Conservation (phyloP, 1,284 basidiomycete genomes). For the Cryptococcus jaspeensis region DNA sequence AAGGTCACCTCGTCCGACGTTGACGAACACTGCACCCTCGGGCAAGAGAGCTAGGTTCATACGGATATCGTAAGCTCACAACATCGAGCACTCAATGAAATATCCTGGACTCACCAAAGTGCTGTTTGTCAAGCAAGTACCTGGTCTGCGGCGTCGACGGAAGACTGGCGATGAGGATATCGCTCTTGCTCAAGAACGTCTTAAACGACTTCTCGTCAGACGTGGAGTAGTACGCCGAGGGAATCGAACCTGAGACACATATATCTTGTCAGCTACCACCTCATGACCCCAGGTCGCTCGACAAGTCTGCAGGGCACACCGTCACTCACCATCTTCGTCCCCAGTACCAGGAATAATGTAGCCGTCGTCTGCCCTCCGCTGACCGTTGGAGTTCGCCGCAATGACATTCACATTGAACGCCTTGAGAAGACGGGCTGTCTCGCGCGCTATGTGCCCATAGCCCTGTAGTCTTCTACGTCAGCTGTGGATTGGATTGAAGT, state of each 20-base stretch:
- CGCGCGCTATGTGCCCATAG: slow-evolving; percentile 44
- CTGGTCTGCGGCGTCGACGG: slow-evolving; percentile 43
- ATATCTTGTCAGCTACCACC: too few relatives aligned
- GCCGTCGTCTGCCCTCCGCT: slow-evolving; percentile 38
- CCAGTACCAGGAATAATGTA: slow-evolving; percentile 49
- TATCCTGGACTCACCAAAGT: slow-evolving; percentile 28
- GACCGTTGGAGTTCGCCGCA: slow-evolving; percentile 48
- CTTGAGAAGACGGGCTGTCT: slow-evolving; percentile 45
- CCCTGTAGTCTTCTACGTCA: slow-evolving; percentile 13
- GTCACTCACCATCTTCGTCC: slow-evolving; percentile 38
- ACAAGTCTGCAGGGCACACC: too few relatives aligned
- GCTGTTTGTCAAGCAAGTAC: slow-evolving; percentile 33
- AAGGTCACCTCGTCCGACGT: slow-evolving; percentile 50
- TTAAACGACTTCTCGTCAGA: slow-evolving; percentile 36
- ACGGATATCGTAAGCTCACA: background rate
- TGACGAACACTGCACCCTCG: slow-evolving; percentile 45
- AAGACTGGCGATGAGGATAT: slow-evolving; percentile 46
- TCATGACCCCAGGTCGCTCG: too few relatives aligned
- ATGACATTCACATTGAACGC: slow-evolving; percentile 44
- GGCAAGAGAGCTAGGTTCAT: slow-evolving; percentile 27
- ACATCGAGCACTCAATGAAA: too few relatives aligned
- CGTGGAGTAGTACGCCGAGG: slow-evolving; percentile 41
- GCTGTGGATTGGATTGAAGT: background rate
- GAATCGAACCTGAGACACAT: slow-evolving; percentile 30
- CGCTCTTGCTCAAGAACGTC: slow-evolving; percentile 35